Evolutionary conservation across 371 early-diverging fungal genomes (phyloP).

Genomic region (Vittaforma corneae): DNA sequence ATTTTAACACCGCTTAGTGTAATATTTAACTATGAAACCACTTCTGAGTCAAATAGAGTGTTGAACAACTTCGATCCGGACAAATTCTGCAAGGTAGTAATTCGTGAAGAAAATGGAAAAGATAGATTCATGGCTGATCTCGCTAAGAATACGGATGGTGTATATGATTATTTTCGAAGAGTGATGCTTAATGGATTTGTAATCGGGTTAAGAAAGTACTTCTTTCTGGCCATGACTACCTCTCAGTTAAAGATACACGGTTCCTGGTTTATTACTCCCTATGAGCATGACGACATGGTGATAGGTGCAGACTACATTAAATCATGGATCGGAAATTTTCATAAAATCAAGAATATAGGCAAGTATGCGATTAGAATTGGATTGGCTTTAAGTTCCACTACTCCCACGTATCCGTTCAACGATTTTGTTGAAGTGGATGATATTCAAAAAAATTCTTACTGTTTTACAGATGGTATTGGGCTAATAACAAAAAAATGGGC

Average conservation of each 20-base stretch:
- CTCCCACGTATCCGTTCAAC: conserved; percentile 62
- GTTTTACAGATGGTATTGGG: conserved; percentile 75
- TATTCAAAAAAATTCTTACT: conserved; percentile 49
- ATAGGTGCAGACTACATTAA: conserved; percentile 62
- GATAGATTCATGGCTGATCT: neutral
- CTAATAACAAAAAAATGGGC: conserved; percentile 62
- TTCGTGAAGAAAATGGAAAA: conserved; percentile 62
- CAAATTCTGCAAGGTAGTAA: conserved; percentile 64
- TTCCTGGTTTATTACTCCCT: conserved; percentile 64
- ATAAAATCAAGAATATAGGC: conserved; percentile 63
- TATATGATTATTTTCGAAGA: conserved; percentile 55
- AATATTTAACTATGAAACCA: conserved; percentile 15
- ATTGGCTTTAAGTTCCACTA: conserved; percentile 35
- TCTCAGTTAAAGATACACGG: conserved; percentile 64
- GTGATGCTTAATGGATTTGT: conserved; percentile 61
- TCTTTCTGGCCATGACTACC: conserved; percentile 64
- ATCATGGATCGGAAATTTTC: conserved; percentile 66
- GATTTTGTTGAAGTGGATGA: conserved; percentile 58
- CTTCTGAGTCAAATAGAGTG: conserved; percentile 57
- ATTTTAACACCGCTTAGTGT: conserved; percentile 26
- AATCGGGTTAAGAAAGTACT: conserved; percentile 61
- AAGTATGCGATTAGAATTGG: conserved; percentile 59
- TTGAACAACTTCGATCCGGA: conserved; percentile 59
- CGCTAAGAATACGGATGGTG: neutral
- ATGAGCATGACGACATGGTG: conserved; percentile 8